Evolutionary conservation across 1,284 basidiomycete species (phyloP), one percentile per base, ranked within the genome.

Genomic region (Marasmius oreades): DNA sequence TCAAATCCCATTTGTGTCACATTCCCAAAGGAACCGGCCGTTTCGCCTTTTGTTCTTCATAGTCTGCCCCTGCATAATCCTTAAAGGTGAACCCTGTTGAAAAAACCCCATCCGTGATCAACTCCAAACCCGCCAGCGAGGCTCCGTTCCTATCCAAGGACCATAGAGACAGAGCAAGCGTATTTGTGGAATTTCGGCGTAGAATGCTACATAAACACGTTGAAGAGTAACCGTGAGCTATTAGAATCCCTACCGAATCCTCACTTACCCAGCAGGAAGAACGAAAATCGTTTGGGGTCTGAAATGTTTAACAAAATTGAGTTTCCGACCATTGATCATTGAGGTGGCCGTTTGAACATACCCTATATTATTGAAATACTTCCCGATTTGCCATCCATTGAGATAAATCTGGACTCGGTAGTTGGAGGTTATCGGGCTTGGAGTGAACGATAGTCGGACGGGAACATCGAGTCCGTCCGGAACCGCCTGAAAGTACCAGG

Each of bases 371-470:
- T 80, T 79, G 60, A 76, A 73, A 55, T 78, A 80, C 61, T 79
- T 79, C 5, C 78, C 78, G 26, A 79, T 59, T 60, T 79, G 77
- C 78, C 79, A 81, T 5, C 79, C 79, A 63, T 82, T 82, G 37
- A 81, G 56, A 61, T 78, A 82, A 42, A 81, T 74, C 59, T 79
- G 77, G 14, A 73, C 74, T 34, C 79, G 73, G 66, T 74, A 81
- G 55, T 78, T 76, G n/a, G 73, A 77, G 4, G 71, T 71, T 12
- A 72, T 69, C 20, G 59, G 66, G 58, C 75, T 76, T 1, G 77
- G 76, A 0, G 73, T 77, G 24, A 80, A 72, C 0, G 71, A 71
- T 0, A 79, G 67, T 47, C 77, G 70, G 37, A 80, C 67, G 23
- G 78, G 77, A 22, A 77, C 67, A 58, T 80, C 79, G 26, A 75